Base-by-base conservation (phyloP, 306 rosid species). In the Betula pendula region DNA sequence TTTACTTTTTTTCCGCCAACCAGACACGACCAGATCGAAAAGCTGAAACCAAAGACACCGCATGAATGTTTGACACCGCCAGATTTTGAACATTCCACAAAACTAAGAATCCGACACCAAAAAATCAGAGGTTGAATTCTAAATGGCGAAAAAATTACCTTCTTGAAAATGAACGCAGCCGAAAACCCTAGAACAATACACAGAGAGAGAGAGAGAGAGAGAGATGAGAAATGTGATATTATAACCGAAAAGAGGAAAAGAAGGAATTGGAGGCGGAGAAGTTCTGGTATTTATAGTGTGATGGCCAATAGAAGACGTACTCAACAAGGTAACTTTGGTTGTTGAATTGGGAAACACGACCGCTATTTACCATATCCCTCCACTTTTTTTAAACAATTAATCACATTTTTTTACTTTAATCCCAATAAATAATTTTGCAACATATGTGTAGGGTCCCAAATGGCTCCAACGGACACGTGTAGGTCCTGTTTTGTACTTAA, bases 221-320 rank as follows among this genome's bases (percentile, higher is more conserved):
- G 58, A 17, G 69, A 44, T 0, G 44, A 22, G 33, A 15, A 20
- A 65, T 33, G 70, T 25, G 48, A 9, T 35, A 31, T 35, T 7
- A 31, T 35, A 74, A 75, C 59, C 19, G 76, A 22, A 72, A 47
- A 70, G 35, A 20, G 15, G 58, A 79, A 48, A 15, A 67, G 80
- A 79, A 77, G 79, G 76, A 71, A 17, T 31, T 29, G 40, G 58
- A 60, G 38, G 12, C 43, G 19, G 40, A 56, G 69, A 80, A 50
- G 81, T 47, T 42, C 0, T 74, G 56, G 71, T 84, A 87, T 84
- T 84, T 87, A 82, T 87, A 87, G 69, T 74, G 71, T 12, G 47
- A 74, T 74, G 44, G 33, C 16, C 6, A 16, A 3, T 58, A 8
- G 62, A 73, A 84, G 79, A 77, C 87, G 87, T 84, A 79, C 62